Conservation (phyloP, 768 basidiomycete species). For the Asterophora lycoperdoides region DNA sequence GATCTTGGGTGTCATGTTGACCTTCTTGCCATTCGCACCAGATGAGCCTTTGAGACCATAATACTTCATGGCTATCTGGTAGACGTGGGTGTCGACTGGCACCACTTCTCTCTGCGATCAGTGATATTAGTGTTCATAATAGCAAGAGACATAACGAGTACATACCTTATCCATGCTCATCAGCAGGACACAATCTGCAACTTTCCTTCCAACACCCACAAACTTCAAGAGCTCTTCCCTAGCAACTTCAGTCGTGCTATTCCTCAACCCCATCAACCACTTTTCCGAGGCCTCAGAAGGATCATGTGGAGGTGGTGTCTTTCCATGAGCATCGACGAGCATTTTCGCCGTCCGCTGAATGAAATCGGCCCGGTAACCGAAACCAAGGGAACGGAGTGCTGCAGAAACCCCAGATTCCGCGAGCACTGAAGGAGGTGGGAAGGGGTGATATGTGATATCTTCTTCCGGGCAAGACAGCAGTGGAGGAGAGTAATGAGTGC, state of each 20-base stretch:
- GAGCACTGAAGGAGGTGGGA: slow-evolving; percentile 75
- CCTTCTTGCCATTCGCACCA: slow-evolving; percentile 33
- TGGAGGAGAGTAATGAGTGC: slow-evolving; percentile 67
- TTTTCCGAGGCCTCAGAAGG: slow-evolving; percentile 47
- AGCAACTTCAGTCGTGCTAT: slow-evolving; percentile 49
- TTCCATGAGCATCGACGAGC: slow-evolving; percentile 55
- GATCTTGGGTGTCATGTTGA: slow-evolving; percentile 67
- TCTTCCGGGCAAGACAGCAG: slow-evolving; percentile 49
- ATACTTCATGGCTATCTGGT: slow-evolving; percentile 80
- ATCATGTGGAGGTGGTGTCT: slow-evolving; percentile 14
- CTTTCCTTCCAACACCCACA: slow-evolving; percentile 92
- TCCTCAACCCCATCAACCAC: slow-evolving; percentile 57
- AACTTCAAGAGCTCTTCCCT: slow-evolving; percentile 75
- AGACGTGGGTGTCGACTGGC: slow-evolving; percentile 94
- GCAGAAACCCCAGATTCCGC: slow-evolving; percentile 52
- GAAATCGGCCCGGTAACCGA: slow-evolving; percentile 93
- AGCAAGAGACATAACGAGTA: background rate
- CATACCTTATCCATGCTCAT: slow-evolving; percentile 89
- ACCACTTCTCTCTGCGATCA: slow-evolving; percentile 69
- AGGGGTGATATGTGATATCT: slow-evolving; percentile 61
- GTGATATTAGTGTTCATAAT: background rate
- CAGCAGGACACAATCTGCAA: slow-evolving; percentile 90
- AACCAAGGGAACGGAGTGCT: slow-evolving; percentile 77
- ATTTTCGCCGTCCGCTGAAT: slow-evolving; percentile 81
- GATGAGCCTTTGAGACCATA: slow-evolving; percentile 57